Base-by-base conservation (phyloP, 1,284 basidiomycete species). In the Marasmius oreades region DNA sequence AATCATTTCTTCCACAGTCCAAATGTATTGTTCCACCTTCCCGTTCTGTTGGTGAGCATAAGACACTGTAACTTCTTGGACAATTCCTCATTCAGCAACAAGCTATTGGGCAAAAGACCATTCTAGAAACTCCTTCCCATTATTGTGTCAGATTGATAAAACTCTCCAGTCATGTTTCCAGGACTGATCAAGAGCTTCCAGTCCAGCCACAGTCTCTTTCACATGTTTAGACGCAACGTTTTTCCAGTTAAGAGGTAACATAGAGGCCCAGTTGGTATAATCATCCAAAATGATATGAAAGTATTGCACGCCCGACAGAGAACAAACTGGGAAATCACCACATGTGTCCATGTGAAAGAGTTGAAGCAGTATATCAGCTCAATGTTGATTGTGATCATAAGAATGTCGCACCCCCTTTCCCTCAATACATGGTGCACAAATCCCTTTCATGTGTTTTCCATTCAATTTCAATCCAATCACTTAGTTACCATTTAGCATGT, bases 11-110 rank as follows among this genome's bases (percentile, higher is more conserved):
- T n/a, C n/a, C n/a, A n/a, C n/a, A n/a, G n/a, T n/a, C n/a, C n/a
- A n/a, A n/a, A n/a, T 68, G 28, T 66, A 61, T 1, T 65, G 56
- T 58, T 76, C 71, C 8, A 63, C 63, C 20, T 67, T 66, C 1
- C 73, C 70, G 57, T 73, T 73, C 52, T 70, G 63, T 12, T 63
- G 55, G 51, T 68, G 67, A 2, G 65, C 62, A 61, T 70, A 66
- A 0, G 68, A 64, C 3, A 62, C 63, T 0, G 59, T 62, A 1
- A 55, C 18, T 45, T 69, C 62, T 2, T 57, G 43, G 5, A 24
- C 26, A 16, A 70, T 66, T 1, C 67, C 69, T 6, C 31, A 14
- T 12, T 34, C n/a, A n/a, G n/a, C 36, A 20, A 10, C 10, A 10
- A 44, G 42, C 36, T 22, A 23, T 28, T 16, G 11, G 23, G 20